Conservation (phyloP, 495 filamentous ascomycete species). For the Neurospora sp. region DNA sequence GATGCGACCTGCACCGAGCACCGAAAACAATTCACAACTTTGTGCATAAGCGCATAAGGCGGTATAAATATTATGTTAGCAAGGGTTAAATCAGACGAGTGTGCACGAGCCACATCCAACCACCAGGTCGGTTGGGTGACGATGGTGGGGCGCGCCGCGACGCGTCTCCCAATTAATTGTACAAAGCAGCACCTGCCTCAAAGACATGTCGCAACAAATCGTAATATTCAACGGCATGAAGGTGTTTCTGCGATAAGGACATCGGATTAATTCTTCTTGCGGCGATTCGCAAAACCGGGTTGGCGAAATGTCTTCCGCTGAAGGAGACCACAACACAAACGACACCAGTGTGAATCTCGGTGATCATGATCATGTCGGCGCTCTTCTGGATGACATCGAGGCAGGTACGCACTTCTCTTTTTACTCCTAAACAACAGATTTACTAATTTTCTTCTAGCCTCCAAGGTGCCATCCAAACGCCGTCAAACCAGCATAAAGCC, state of each 20-base stretch:
- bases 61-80: not conserved
- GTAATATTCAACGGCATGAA: not conserved
- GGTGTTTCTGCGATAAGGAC: too few relatives aligned
- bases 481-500: conserved; percentile 32
- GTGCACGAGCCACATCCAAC: not conserved
- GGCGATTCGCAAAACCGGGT: not conserved
- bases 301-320: not conserved
- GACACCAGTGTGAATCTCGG: not conserved
- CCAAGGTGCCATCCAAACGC: conserved; percentile 39
- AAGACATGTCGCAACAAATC: not conserved
- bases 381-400: conserved; percentile 18
- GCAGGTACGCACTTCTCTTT: conserved; percentile 11
- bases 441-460: conserved; percentile 25
- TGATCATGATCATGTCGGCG: not conserved
- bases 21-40: too few relatives aligned
- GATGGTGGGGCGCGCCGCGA: not conserved
- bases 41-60: not conserved
- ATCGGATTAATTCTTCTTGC: not conserved
- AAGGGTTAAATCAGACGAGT: not conserved
- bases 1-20: not conserved
- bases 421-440: not conserved
- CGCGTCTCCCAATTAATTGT: not conserved
- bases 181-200: not conserved
- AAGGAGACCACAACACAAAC: not conserved
- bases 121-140: not conserved